These are phyloP conservation scores for Pseudogymnoascus sp. DNA, from an alignment of 2,329 filamentous ascomycete genomes.

Conservation along the genomic window DNA sequence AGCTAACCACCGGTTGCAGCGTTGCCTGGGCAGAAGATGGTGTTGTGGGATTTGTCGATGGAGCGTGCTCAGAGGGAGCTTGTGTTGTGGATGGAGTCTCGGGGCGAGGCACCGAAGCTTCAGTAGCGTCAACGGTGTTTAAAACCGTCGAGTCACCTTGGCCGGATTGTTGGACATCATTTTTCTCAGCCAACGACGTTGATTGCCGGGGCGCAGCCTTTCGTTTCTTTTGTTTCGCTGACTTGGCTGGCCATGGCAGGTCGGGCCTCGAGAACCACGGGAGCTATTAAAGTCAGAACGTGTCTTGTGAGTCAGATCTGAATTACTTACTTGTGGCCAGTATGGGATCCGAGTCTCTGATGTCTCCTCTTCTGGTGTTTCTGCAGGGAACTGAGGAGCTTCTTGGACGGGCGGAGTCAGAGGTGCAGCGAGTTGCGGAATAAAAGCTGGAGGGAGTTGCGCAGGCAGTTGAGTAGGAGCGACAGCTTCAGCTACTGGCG, in stretches of 20 bases:
- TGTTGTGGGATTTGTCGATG: constrained; percentile 43
- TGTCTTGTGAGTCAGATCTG: constrained; percentile 4
- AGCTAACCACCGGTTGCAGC: constrained; percentile 9
- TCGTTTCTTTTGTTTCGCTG: constrained; percentile 33
- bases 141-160: not conserved
- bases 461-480: constrained; percentile 33
- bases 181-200: not conserved
- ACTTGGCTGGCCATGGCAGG: constrained; percentile 41
- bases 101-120: constrained; percentile 37
- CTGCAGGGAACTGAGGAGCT: not conserved
- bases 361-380: constrained; percentile 20
- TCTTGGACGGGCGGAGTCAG: not conserved
- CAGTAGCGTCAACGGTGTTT: constrained; percentile 21
- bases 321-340: constrained; percentile 23
- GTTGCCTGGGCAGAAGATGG: constrained; percentile 40
- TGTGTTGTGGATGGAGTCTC: constrained; percentile 39
- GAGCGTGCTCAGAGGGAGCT: constrained; percentile 30
- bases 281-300: constrained; percentile 33
- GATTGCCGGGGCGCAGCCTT: not conserved
- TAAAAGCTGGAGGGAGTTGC: not conserved
- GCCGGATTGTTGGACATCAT: not conserved
- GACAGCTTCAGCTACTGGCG: constrained; percentile 34
- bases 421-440: not conserved
- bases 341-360: constrained; percentile 47
- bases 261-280: constrained; percentile 51